Conservation (phyloP, 2,329 filamentous ascomycete species). For the Colletotrichum musae region DNA sequence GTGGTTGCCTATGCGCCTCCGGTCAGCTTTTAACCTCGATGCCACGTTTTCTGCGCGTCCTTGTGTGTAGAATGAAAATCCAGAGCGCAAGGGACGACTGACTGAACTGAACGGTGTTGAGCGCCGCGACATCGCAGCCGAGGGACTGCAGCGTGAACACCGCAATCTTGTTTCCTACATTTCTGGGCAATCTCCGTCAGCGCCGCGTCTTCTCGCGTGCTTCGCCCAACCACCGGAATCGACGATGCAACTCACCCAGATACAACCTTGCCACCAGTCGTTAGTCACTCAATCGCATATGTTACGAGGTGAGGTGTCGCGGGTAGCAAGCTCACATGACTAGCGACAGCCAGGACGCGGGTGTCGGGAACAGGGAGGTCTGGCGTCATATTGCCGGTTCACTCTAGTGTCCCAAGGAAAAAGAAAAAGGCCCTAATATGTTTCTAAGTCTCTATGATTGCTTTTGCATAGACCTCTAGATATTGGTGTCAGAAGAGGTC, state of each 20-base stretch:
- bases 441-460: constrained; percentile 4
- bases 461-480: constrained; percentile 11
- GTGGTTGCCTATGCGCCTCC: constrained; percentile 82
- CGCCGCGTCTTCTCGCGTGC: too few relatives aligned
- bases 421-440: neutral
- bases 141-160: constrained; percentile 94
- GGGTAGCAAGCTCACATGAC: constrained; percentile 80
- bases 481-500: constrained; percentile 8
- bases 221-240: neutral
- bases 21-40: neutral
- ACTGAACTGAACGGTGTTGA: constrained; percentile 99
- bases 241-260: constrained; percentile 54
- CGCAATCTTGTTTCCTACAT: constrained; percentile 98
- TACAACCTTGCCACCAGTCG: constrained; percentile 55
- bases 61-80: neutral
- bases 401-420: neutral
- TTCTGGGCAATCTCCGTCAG: constrained; percentile 65
- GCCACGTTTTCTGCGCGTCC: too few relatives aligned
- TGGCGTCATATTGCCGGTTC: constrained; percentile 51
- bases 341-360: constrained; percentile 87
- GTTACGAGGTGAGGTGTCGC: neutral
- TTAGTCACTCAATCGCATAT: constrained; percentile 39
- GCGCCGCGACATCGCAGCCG: constrained; percentile 91
- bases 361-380: constrained; percentile 68
- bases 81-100: constrained; percentile 50